A percentile compares a stretch with the other conserved stretches of the same genome.
phyloP scores from a whole-genome alignment of 129 eudicot genomes.

The Daucus carota region DNA sequence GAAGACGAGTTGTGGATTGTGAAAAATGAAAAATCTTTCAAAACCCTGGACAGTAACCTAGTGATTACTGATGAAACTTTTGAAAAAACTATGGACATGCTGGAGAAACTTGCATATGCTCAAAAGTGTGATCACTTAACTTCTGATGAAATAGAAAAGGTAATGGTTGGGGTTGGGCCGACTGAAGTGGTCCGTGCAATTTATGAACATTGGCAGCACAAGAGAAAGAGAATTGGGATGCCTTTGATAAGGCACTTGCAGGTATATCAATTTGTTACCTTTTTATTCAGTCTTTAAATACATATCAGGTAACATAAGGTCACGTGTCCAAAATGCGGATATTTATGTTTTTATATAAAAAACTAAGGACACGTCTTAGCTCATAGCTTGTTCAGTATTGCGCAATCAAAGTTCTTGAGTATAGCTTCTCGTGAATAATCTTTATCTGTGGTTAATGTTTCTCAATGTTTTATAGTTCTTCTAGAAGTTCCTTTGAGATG shows the following conservation, averaged over 20 bases:
- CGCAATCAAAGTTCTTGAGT: not conserved
- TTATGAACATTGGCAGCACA: conserved; percentile 68
- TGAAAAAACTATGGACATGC: conserved; percentile 73
- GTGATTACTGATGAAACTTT: conserved; percentile 57
- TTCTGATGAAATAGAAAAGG: conserved; percentile 54
- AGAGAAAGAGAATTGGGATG: conserved; percentile 71
- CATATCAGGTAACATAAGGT: not conserved
- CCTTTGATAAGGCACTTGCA: conserved; percentile 80
- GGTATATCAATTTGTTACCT: conserved; percentile 29
- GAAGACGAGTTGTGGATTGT: conserved; percentile 68
- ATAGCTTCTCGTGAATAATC: not conserved
- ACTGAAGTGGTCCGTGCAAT: conserved; percentile 42
- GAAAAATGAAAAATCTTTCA: conserved; percentile 14
- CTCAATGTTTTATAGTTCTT: not conserved
- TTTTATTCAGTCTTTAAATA: conserved; percentile 21
- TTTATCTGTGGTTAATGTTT: not conserved
- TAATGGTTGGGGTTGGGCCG: conserved; percentile 40
- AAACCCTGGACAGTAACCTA: conserved; percentile 20
- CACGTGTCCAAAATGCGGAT: not conserved
- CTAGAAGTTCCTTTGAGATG: not conserved
- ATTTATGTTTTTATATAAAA: not conserved
- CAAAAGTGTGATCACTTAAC: conserved; percentile 56
- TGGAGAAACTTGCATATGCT: conserved; percentile 72
- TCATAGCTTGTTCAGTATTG: not conserved
- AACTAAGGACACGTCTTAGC: not conserved